Evolutionary conservation across 2,329 filamentous ascomycete genomes (phyloP).

Genomic region (Diplodia mutila): DNA sequence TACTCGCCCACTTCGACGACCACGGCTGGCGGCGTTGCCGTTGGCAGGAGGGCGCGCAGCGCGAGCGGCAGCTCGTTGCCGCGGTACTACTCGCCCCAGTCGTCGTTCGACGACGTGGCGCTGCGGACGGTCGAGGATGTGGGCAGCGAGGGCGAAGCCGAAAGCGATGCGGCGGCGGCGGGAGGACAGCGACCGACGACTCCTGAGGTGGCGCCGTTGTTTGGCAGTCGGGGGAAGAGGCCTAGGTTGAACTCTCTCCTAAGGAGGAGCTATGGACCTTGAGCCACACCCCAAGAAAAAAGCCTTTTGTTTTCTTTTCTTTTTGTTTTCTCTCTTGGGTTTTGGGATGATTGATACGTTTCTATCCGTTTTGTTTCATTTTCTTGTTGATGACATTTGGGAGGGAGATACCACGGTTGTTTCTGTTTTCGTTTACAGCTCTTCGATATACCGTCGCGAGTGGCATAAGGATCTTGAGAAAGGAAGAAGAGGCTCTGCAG

Average conservation of each 20-base stretch:
- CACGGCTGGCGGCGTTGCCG: not conserved
- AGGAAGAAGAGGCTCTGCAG: not conserved
- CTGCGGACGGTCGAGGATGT: slow-evolving; percentile 6
- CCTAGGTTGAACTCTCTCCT: not conserved
- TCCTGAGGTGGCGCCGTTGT: not conserved
- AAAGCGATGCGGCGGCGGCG: not conserved
- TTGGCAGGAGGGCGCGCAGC: not conserved
- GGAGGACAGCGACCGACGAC: not conserved
- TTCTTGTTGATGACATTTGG: not conserved
- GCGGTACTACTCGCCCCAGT: slow-evolving; percentile 11
- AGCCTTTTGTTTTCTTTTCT: not conserved
- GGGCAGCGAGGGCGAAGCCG: not conserved
- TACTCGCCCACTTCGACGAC: not conserved
- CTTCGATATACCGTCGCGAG: not conserved
- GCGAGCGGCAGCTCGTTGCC: slow-evolving; percentile 10
- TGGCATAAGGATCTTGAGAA: not conserved
- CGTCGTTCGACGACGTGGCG: slow-evolving; percentile 18
- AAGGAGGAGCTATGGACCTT: slow-evolving; percentile 14
- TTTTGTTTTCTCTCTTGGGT: not conserved
- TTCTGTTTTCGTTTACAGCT: not conserved
- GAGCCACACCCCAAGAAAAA: no score
- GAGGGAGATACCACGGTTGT: slow-evolving; percentile 1
- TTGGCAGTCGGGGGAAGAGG: slow-evolving; percentile 1
- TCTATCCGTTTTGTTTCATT: not conserved
- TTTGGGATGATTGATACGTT: not conserved